phyloP scores from a whole-genome alignment of 2,329 filamentous ascomycete genomes.

The Cryphonectria radicalis region DNA sequence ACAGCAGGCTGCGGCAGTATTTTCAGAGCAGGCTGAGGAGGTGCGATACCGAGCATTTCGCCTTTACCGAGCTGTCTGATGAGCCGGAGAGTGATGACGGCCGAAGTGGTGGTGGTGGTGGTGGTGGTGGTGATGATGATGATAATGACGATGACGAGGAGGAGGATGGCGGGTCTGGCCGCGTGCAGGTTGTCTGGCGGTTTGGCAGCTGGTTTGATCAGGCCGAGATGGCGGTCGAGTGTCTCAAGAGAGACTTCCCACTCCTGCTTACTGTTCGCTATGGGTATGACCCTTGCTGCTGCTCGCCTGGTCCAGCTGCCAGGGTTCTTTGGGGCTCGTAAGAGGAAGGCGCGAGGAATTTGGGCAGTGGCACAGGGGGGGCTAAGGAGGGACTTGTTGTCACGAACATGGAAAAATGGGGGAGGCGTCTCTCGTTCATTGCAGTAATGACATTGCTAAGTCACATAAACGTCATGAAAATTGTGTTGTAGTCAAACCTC shows the following conservation, averaged over 20 bases:
- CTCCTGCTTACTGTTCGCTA: conserved; percentile 10
- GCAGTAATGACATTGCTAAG: too few species aligned
- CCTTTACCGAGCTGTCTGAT: neutral
- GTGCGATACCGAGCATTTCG: neutral
- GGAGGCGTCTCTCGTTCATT: too few species aligned
- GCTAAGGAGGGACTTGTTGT: too few species aligned
- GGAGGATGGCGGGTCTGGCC: neutral
- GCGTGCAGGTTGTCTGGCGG: conserved; percentile 5
- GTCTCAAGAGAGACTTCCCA: neutral
- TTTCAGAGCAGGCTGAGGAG: neutral
- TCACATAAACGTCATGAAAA: too few species aligned
- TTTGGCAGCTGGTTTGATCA: conserved; percentile 19
- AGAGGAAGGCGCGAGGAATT: too few species aligned
- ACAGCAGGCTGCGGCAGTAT: neutral
- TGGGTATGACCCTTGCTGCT: conserved; percentile 1
- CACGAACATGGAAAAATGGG: too few species aligned
- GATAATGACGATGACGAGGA: too few species aligned
- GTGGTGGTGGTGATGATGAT: neutral
- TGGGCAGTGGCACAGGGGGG: too few species aligned
- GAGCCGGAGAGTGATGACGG: neutral
- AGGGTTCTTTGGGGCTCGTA: neutral
- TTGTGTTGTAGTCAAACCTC: neutral
- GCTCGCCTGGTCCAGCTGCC: neutral
- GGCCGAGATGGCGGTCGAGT: conserved; percentile 10
- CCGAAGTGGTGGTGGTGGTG: too few species aligned